Base-by-base conservation (phyloP, 176 grass and related monocot genomes). In the Bolboschoenus planiculmis region DNA sequence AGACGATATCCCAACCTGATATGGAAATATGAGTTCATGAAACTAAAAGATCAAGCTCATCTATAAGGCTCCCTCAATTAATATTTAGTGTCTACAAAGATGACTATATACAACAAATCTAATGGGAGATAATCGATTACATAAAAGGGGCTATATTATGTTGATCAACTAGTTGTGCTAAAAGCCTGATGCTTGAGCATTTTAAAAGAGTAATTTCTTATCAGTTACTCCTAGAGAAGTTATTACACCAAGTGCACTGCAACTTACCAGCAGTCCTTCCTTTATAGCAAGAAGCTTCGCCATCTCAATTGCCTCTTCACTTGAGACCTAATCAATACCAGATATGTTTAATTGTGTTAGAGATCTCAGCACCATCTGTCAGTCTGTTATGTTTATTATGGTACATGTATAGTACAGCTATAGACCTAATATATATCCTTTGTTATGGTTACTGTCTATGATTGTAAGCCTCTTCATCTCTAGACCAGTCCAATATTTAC, bases 1-100 rank as follows among this genome's bases (percentile, higher is more conserved):
- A 47, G 88, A 89, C 53, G 88, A 89, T 83, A 89, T 89, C 56
- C 88, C 88, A 72, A 89, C 88, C 88, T 89, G 68, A 29, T 74
- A 47, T 20, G 24, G 1, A 74, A 27, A 48, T 74, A 26, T 47
- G 24, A 20, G 33, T 35, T 20, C 62, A 36, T 9, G 6, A 29
- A 14, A 74, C 11, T 48, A 74, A 66, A 34, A 20, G 4, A 18
- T 18, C 2, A 66, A 66, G 33, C 33, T 66, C 36, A 74, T 27
- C 42, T 40, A 47, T 14, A 30, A 48, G 23, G 23, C 42, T 5
- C 29, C 15, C 0, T 1, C 11, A 18, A 60, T 60, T 11, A 11
- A 60, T 59, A 9, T 61, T 24, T 66, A 2, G 31, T 8, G 15
- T 35, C 31, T 36, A 35, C 15, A 36, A 65, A 65, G 29, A 66